Evolutionary conservation across 1,284 basidiomycete genomes (phyloP), one percentile per base, ranked within the genome.

Genomic region (Marasmius fiardii): DNA sequence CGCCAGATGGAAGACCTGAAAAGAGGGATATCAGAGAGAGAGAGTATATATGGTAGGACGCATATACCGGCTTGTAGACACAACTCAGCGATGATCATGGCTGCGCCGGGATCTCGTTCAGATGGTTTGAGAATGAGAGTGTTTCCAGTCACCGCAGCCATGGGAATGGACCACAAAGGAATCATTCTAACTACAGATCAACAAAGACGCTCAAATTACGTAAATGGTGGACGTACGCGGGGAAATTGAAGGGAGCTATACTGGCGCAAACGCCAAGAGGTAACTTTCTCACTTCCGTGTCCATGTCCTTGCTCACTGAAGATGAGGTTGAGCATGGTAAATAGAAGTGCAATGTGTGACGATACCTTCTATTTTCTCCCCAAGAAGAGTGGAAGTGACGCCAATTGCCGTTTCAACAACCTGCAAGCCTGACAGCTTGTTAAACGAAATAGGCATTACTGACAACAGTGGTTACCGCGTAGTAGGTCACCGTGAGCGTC

Each of bases 71-170:
- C 94, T 58, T 84, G 84, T 69, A 92, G 83, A 67, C 92, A 94
- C 5, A 98, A 81, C 71, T 98, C 95, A 41, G 95, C 93, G 63
- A 99, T 94, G 61, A 99, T 96, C 91, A 97, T 95, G 16, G 93
- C 89, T 8, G 96, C 96, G 58, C 95, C 95, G 20, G 96, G 96
- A 67, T 97, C 95, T 28, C 96, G 86, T 72, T 98, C 96, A 1
- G 93, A 96, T 20, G 96, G 96, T 70, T 99, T 99, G 63, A 98
- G 76, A 60, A 99, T 81, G 47, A 98, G 81, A 0, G 96, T 95
- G 70, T 99, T 99, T 51, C 96, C 95, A 4, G 92, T 93, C n/a
- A 89, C 87, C 24, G 86, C 78, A 14, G 93, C 91, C 78, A 91
- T 84, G 11, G 93, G 92, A 59, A 97, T 94, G 1, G 93, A 91